phyloP scores from a whole-genome alignment of 305 asterid genomes.

The Fraxinus paxiana region DNA sequence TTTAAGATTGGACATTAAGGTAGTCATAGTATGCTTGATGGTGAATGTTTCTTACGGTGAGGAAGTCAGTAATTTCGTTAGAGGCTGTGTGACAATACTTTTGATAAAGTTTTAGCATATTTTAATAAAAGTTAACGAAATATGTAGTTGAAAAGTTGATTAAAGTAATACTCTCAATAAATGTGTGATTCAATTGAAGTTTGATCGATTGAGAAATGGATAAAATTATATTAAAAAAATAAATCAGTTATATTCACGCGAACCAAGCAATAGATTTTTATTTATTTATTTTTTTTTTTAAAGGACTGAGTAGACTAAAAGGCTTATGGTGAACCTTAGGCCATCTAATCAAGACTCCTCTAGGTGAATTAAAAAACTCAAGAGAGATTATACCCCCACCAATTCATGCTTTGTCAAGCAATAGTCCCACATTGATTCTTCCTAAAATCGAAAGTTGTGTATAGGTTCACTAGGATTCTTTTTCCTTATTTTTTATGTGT shows the following conservation, averaged over 20 bases:
- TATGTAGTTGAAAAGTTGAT: too few relatives aligned
- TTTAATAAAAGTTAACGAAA: neutral
- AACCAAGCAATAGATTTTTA: neutral
- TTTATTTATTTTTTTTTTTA: neutral
- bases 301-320: neutral
- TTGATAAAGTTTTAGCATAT: neutral
- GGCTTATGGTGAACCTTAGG: neutral
- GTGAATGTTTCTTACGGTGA: neutral
- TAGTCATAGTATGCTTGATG: neutral
- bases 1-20: slow-evolving; percentile 25
- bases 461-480: neutral
- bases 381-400: neutral
- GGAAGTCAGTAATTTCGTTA: neutral
- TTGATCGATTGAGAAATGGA: neutral
- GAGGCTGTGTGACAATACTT: neutral
- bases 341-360: neutral
- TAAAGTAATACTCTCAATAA: neutral
- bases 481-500: neutral
- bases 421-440: slow-evolving; percentile 14
- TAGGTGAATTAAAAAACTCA: neutral
- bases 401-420: slow-evolving; percentile 21
- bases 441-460: neutral
- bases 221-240: too few relatives aligned
- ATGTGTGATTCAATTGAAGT: too few relatives aligned
- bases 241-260: too few relatives aligned